Base-by-base conservation (phyloP, 306 rosid genomes). In the Morella rubra region DNA sequence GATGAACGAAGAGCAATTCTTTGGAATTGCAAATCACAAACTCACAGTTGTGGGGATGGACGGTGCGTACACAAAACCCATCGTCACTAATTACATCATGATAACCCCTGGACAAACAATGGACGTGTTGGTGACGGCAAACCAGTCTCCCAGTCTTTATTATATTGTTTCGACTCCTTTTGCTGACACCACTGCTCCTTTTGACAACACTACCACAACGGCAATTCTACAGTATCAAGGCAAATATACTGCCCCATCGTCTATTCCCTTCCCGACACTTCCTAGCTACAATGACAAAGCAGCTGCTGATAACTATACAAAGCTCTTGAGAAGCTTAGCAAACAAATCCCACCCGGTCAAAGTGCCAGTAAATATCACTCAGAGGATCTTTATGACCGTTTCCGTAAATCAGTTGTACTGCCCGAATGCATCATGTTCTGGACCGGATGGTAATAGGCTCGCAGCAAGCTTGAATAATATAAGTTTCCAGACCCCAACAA, bases 31-130 rank as follows among this genome's bases (percentile, higher is more conserved):
- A 3, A 81, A 86, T 19, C 90, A 88, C 81, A 77, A 70, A 0
- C 81, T 88, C 72, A 84, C 82, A 0, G 76, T 88, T 32, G 88
- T 88, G 13, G 85, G 82, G 0, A 51, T 55, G 20, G 90, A 88
- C 60, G 83, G 77, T 4, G 7, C 78, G 58, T 86, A 86, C 73
- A 59, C 76, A 3, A 82, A 78, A 80, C 90, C 80, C 12, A 14
- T 86, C 11, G 27, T 45, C 22, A 76, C 58, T 60, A 71, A 73
- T 44, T 81, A 75, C 81, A 82, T 88, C 44, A 24, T 80, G 72
- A 88, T 88, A 73, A 22, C 87, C 8, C 92, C 90, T 27, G 88
- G 92, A 12, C 90, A 88, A 76, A 69, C 92, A 5, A 84, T 84
- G 60, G 92, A 88, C 19, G 68, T 72, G 6, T 76, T 88, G 62